Percentiles rank a stretch among this genome's conserved stretches.
phyloP scores from a whole-genome alignment of 495 filamentous ascomycete genomes.

The Penicillium herquei region DNA sequence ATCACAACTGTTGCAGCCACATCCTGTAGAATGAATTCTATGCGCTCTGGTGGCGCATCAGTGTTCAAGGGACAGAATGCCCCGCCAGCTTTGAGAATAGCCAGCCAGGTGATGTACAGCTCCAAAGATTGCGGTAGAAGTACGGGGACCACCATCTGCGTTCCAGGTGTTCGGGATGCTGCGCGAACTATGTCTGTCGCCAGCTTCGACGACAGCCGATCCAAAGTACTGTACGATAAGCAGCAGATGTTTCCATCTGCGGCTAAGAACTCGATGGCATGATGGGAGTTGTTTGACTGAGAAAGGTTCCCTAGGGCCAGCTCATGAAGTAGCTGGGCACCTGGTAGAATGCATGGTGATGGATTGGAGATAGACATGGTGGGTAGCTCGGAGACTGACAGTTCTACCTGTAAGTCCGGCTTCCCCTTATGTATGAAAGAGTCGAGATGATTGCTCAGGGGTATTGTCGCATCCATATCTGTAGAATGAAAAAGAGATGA shows the following conservation, averaged over 20 bases:
- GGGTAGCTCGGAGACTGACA: conserved; percentile 16
- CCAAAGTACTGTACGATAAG: conserved; percentile 60
- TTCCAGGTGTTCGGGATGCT: conserved; percentile 2
- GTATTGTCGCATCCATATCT: conserved; percentile 24
- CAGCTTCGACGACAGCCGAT: conserved; percentile 52
- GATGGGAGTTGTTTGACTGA: conserved; percentile 1
- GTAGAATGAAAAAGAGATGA: conserved; percentile 16
- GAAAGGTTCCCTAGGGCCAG: conserved; percentile 43
- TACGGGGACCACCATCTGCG: conserved; percentile 59
- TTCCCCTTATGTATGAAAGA: conserved; percentile 18
- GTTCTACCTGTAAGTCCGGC: conserved; percentile 12
- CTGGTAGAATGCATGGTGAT: conserved; percentile 49
- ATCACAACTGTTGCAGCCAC: conserved; percentile 58
- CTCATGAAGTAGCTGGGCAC: conserved; percentile 66
- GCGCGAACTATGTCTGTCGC: conserved; percentile 44
- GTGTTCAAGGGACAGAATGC: conserved; percentile 77
- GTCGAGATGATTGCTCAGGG: conserved; percentile 27
- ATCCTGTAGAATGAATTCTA: conserved; percentile 71
- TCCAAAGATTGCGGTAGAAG: conserved; percentile 67
- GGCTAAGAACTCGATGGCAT: conserved; percentile 61
- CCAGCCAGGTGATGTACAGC: conserved; percentile 70
- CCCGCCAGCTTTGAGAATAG: conserved; percentile 70
- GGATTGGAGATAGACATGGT: conserved; percentile 62
- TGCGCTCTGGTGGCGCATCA: conserved; percentile 68
- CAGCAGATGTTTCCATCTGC: conserved; percentile 38